A percentile compares a stretch with the other conserved stretches of the same genome.
phyloP scores from a whole-genome alignment of 441 rosid species.

The Populus tomentosa region DNA sequence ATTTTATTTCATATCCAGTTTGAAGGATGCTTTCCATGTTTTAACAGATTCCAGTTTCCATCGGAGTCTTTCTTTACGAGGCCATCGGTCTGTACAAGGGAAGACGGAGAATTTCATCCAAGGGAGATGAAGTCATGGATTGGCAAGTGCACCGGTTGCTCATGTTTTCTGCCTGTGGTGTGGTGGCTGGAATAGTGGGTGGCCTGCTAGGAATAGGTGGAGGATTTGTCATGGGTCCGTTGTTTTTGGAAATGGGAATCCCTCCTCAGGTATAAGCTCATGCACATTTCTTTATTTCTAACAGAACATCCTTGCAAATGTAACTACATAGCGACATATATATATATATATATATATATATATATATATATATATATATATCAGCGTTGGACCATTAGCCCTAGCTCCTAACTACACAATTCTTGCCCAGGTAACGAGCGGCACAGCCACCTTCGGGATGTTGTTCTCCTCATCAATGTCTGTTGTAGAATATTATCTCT shows the following conservation, averaged over 20 bases:
- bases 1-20: not conserved
- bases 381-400: no score
- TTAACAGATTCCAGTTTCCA: constrained; percentile 40
- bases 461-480: constrained; percentile 53
- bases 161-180: constrained; percentile 28
- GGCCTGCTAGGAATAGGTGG: constrained; percentile 62
- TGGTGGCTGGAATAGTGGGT: constrained; percentile 43
- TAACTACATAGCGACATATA: not conserved
- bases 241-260: constrained; percentile 49
- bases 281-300: not conserved
- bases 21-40: not conserved
- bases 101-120: constrained; percentile 34
- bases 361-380: not conserved
- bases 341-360: not conserved
- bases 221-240: constrained; percentile 57
- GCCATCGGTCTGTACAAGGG: constrained; percentile 43
- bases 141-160: constrained; percentile 35
- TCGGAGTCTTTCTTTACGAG: constrained; percentile 36
- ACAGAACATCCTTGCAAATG: not conserved
- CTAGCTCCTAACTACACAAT: not conserved
- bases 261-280: constrained; percentile 49
- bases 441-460: constrained; percentile 55
- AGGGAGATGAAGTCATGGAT: constrained; percentile 26
- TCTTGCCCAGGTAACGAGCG: constrained; percentile 39
- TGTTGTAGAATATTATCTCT: constrained; percentile 48